Base-by-base conservation (phyloP, 768 basidiomycete genomes). In the Agaricus subrufescens region DNA sequence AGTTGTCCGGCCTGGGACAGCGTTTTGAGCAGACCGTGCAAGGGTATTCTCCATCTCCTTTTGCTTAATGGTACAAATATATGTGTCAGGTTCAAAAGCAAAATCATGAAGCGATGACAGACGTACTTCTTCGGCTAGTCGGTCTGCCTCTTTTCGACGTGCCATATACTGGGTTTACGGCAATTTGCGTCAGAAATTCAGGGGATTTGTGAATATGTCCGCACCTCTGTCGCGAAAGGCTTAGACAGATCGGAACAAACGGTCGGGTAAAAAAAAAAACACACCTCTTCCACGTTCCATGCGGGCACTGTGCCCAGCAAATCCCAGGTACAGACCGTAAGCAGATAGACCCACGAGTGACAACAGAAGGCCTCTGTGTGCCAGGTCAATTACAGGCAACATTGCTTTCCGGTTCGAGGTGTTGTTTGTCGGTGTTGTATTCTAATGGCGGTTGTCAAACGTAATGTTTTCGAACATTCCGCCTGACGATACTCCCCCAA, bases 321-420 rank as follows among this genome's bases (percentile, higher is more conserved):
- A 73, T 23, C 81, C 80, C 64, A 80, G 75, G 26, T 69, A 76
- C n/a, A 83, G 66, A 4, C 80, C 82, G 68, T 77, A 83, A 2
- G 75, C 74, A 30, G 78, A 75, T 8, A 85, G 63, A 0, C 77
- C 82, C 3, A 78, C 75, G 7, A 84, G 73, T 15, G 80, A 75
- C 58, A 76, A 77, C 15, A 83, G 77, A n/a, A 83, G 66, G 3
- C 76, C 76, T 63, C 83, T 71, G 51, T 87, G 85, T 1, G 82
- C 61, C 46, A 77, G 67, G 63, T 84, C 82, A 52, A 74, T 58
- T 14, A 80, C 45, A 19, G 54, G 52, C 39, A 63, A 51, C 52
- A 54, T 52, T 44, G 42, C 9, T 8, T 9, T 14, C 19, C 7
- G 14, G 40, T 15, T 42, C 12, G 40, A 15, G 12, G 12, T 15